Evolutionary conservation across 805 yeast species (phyloP).

Genomic region (Brettanomyces nanus): DNA sequence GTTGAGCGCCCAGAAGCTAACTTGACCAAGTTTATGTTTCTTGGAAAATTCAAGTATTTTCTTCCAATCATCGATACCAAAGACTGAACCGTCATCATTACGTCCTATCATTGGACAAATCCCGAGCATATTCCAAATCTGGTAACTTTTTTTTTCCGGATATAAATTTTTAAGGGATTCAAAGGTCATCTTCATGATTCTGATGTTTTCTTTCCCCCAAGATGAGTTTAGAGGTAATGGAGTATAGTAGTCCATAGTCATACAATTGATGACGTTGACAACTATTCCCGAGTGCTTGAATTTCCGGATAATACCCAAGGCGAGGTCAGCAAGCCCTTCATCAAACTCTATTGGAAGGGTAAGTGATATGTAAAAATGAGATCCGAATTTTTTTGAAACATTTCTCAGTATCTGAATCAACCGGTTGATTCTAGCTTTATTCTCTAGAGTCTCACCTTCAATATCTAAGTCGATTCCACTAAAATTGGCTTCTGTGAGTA

Average conservation of each 20-base stretch:
- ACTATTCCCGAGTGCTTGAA: constrained; percentile 8
- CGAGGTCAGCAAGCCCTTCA: constrained; percentile 15
- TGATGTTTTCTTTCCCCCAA: constrained; percentile 24
- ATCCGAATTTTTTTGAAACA: not conserved
- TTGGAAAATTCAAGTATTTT: constrained; percentile 14
- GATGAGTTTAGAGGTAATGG: constrained; percentile 11
- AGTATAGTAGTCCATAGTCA: constrained; percentile 28
- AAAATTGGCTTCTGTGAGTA: constrained; percentile 13
- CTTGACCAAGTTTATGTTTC: constrained; percentile 14
- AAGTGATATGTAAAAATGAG: constrained; percentile 13
- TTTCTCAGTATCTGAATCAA: not conserved
- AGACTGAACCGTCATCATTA: constrained; percentile 22
- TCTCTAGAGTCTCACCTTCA: constrained; percentile 18
- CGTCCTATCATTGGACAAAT: constrained; percentile 28
- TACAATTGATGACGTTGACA: constrained; percentile 15
- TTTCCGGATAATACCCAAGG: constrained; percentile 10
- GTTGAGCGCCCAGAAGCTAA: constrained; percentile 26
- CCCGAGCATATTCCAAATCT: constrained; percentile 21
- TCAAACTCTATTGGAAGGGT: constrained; percentile 24
- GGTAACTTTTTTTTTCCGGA: constrained; percentile 1
- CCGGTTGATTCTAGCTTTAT: constrained; percentile 6
- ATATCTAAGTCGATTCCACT: constrained; percentile 23
- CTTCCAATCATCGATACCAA: constrained; percentile 19
- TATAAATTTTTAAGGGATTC: constrained; percentile 10
- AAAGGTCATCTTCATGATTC: constrained; percentile 14